phyloP scores from a whole-genome alignment of 202 grass and related monocot genomes.

The Hordeum pubiflorum region DNA sequence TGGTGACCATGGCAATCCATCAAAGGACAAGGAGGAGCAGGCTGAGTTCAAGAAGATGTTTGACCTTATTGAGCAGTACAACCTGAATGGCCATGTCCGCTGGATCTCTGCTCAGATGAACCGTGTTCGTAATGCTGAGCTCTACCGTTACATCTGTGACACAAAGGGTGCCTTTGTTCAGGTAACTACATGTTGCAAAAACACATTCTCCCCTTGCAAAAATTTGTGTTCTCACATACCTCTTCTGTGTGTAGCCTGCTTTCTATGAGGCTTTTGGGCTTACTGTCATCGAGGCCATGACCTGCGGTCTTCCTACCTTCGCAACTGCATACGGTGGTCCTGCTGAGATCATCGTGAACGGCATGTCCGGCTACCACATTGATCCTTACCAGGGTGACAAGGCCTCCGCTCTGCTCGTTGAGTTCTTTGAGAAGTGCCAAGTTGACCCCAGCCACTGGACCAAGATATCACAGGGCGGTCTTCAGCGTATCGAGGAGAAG shows the following conservation, averaged over 20 bases:
- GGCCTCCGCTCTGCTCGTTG: slow-evolving; percentile 65
- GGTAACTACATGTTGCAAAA: slow-evolving; percentile 20
- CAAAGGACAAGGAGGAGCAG: slow-evolving; percentile 88
- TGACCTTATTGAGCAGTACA: slow-evolving; percentile 72
- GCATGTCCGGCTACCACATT: slow-evolving; percentile 86
- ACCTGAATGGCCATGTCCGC: slow-evolving; percentile 66
- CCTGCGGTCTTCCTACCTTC: slow-evolving; percentile 85
- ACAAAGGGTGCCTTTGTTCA: slow-evolving; percentile 82
- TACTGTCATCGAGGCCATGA: slow-evolving; percentile 90
- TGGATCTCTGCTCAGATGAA: slow-evolving; percentile 99
- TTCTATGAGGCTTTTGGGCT: slow-evolving; percentile 95
- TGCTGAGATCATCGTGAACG: slow-evolving; percentile 90
- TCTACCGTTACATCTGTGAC: slow-evolving; percentile 93
- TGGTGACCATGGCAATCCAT: slow-evolving; percentile 88
- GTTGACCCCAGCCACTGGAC: slow-evolving; percentile 56
- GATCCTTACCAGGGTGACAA: slow-evolving; percentile 95
- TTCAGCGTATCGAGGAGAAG: slow-evolving; percentile 96
- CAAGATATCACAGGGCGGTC: slow-evolving; percentile 72
- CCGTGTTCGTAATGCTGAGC: slow-evolving; percentile 90
- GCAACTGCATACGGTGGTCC: slow-evolving; percentile 83
- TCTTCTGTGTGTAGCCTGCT: slow-evolving; percentile 51
- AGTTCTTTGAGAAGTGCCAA: slow-evolving; percentile 86
- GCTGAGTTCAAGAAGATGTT: slow-evolving; percentile 99
- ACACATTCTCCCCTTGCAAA: background rate
- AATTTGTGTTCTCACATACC: background rate